A percentile compares a stretch with the other conserved stretches of the same genome.
phyloP scores from a whole-genome alignment of 345 rosid genomes.

The Streptanthus diversifolius region DNA sequence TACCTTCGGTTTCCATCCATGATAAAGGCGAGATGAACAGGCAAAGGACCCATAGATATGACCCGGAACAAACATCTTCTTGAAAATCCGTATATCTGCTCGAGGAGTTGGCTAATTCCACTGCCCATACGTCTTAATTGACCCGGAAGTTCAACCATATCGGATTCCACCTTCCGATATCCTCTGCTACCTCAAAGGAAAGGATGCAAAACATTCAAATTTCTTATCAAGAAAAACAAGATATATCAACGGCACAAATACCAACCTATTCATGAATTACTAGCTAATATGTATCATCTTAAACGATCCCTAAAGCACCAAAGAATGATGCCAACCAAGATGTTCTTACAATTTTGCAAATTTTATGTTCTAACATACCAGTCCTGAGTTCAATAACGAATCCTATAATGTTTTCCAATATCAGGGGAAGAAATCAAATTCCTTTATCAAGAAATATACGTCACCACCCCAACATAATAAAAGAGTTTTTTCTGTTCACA shows the following conservation, averaged over 20 bases:
- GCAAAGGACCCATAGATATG: constrained; percentile 50
- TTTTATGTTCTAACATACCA: too few species aligned
- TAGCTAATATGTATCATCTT: too few species aligned
- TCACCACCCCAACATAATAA: too few species aligned
- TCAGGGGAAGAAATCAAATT: too few species aligned
- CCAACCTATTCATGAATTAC: too few species aligned
- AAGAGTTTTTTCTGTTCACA: not conserved
- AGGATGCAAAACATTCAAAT: not conserved
- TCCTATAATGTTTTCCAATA: too few species aligned
- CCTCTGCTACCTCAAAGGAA: not conserved
- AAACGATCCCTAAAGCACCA: too few species aligned
- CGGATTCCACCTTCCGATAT: not conserved
- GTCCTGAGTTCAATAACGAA: too few species aligned
- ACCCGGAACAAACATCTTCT: constrained; percentile 46
- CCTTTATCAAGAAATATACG: not conserved
- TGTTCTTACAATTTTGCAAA: too few species aligned
- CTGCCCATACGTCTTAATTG: not conserved
- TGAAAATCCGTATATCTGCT: constrained; percentile 25
- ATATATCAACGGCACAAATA: too few species aligned
- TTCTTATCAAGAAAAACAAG: too few species aligned
- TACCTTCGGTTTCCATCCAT: constrained; percentile 53
- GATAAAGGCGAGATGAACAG: constrained; percentile 61
- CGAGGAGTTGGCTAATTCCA: constrained; percentile 20
- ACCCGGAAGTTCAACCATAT: constrained; percentile 11
- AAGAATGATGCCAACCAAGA: too few species aligned